These are phyloP conservation scores for Gymnopilus junonius DNA, from an alignment of 768 basidiomycete species.

Conservation along the genomic window DNA sequence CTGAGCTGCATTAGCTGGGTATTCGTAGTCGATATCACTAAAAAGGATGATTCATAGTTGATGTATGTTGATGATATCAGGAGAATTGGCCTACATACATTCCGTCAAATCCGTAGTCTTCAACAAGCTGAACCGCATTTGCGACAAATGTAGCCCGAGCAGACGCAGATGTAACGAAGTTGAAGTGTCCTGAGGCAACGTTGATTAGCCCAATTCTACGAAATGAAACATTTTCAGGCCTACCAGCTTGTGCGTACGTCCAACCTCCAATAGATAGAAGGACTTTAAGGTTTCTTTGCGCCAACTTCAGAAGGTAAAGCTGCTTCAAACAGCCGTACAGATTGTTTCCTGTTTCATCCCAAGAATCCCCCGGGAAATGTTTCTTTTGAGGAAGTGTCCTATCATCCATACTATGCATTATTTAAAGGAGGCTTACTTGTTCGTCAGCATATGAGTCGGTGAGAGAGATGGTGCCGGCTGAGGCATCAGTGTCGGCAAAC, in stretches of 20 bases:
- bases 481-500: slow-evolving; percentile 73
- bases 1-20: slow-evolving; percentile 59
- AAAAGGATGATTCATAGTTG: neutral
- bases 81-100: slow-evolving; percentile 45
- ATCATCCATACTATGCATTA: slow-evolving; percentile 11
- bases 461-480: slow-evolving; percentile 63
- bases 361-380: slow-evolving; percentile 73
- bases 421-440: slow-evolving; percentile 42
- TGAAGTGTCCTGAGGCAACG: slow-evolving; percentile 55
- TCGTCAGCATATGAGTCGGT: slow-evolving; percentile 80
- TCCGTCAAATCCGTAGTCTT: slow-evolving; percentile 84
- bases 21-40: slow-evolving; percentile 83
- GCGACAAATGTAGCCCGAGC: slow-evolving; percentile 61
- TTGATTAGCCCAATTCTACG: neutral
- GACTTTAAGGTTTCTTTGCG: slow-evolving; percentile 57
- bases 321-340: slow-evolving; percentile 85
- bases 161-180: slow-evolving; percentile 56
- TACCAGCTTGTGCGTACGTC: slow-evolving; percentile 70
- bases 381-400: slow-evolving; percentile 45
- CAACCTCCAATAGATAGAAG: slow-evolving; percentile 62
- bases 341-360: slow-evolving; percentile 77
- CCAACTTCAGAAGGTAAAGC: slow-evolving; percentile 62
- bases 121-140: slow-evolving; percentile 63
- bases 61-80: neutral
- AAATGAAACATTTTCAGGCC: neutral